Conservation (phyloP, 345 rosid species). For the Eucalyptus camaldulensis region DNA sequence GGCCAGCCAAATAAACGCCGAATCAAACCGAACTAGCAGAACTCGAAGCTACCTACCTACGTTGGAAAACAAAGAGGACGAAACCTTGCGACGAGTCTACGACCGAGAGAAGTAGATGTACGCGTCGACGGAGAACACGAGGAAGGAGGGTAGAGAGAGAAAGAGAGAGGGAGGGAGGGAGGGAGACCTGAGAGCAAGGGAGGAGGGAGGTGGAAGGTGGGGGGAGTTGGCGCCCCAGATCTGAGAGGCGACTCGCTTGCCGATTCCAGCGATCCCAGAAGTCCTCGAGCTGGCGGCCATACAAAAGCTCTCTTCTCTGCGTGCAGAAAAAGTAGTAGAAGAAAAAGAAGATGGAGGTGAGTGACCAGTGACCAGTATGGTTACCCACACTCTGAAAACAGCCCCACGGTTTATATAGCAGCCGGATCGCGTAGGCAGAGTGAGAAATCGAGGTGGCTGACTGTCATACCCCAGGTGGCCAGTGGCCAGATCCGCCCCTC, state of each 20-base stretch:
- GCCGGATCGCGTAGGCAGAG: background rate
- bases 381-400: background rate
- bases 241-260: slow-evolving; percentile 19
- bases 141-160: background rate
- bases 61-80: background rate
- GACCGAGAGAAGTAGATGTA: background rate
- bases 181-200: background rate
- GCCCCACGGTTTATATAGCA: background rate
- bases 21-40: background rate
- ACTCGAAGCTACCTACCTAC: background rate
- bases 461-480: background rate
- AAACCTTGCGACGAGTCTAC: background rate
- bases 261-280: slow-evolving; percentile 11
- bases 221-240: slow-evolving; percentile 8
- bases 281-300: slow-evolving; percentile 26
- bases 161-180: background rate
- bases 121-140: background rate
- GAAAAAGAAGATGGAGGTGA: background rate
- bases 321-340: background rate
- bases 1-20: background rate
- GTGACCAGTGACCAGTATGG: too few relatives aligned
- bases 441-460: background rate
- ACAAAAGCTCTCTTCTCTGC: background rate
- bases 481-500: background rate
- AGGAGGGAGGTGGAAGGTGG: background rate